phyloP scores from a whole-genome alignment of 108 stramenopile genomes.

The Cyclostephanos tholiformis region DNA sequence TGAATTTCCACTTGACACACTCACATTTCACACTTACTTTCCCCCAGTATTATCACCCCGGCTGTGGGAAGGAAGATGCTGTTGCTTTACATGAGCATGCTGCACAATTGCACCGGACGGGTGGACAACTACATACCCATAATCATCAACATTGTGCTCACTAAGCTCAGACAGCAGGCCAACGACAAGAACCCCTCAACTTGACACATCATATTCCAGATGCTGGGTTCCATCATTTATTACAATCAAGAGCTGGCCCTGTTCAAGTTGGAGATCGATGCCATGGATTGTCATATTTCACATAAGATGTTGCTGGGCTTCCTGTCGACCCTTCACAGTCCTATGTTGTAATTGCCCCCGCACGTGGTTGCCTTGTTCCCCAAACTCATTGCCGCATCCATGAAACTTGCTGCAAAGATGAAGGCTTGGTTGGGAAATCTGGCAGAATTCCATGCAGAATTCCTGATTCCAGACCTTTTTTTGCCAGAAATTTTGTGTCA shows the following conservation, averaged over 20 bases:
- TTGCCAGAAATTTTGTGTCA: no score
- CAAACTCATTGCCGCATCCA: constrained; percentile 67
- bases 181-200: constrained; percentile 69
- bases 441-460: no score
- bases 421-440: no score
- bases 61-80: constrained; percentile 84
- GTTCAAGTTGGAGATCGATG: constrained; percentile 74
- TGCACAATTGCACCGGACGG: constrained; percentile 89
- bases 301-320: constrained; percentile 84
- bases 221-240: constrained; percentile 84
- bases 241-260: constrained; percentile 87
- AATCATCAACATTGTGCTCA: constrained; percentile 80
- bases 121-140: constrained; percentile 82
- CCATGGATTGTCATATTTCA: constrained; percentile 69
- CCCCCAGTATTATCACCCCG: no score
- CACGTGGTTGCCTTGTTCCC: constrained; percentile 62
- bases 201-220: constrained; percentile 80
- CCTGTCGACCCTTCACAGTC: constrained; percentile 65
- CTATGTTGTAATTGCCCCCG: constrained; percentile 66
- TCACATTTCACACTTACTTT: no score
- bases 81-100: constrained; percentile 84
- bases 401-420: constrained; percentile 60
- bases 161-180: constrained; percentile 85
- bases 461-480: no score
- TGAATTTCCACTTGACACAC: no score